Percentiles rank a stretch among this genome's conserved stretches.
Evolutionary conservation across 2,329 filamentous ascomycete species (phyloP).

Genomic region (Didymella segeticola): DNA sequence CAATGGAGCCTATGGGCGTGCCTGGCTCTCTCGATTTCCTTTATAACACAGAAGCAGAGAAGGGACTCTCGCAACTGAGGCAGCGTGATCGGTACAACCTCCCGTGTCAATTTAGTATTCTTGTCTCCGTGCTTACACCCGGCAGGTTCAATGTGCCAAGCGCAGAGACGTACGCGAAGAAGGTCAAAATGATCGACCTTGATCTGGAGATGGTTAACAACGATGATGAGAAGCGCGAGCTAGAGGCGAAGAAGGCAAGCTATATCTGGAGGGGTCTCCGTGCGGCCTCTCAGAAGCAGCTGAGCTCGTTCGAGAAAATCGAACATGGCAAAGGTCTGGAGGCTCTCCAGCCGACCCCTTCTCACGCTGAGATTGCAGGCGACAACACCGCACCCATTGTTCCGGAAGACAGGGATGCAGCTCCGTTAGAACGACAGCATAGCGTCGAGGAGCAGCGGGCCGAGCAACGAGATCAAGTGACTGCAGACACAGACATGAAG

Average conservation of each 20-base stretch:
- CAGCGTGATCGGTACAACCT: slow-evolving; percentile 59
- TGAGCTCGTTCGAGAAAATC: slow-evolving; percentile 84
- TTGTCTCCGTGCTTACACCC: slow-evolving; percentile 32
- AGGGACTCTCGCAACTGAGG: slow-evolving; percentile 73
- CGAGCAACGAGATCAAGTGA: slow-evolving; percentile 48
- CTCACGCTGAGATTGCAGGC: slow-evolving; percentile 42
- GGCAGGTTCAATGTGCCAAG: slow-evolving; percentile 72
- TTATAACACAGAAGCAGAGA: slow-evolving; percentile 66
- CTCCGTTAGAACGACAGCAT: slow-evolving; percentile 47
- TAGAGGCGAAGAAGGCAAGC: slow-evolving; percentile 77
- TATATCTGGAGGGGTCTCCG: slow-evolving; percentile 90
- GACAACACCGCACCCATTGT: slow-evolving; percentile 42
- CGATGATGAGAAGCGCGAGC: slow-evolving; percentile 65
- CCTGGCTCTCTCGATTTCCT: slow-evolving; percentile 67
- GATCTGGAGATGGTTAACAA: slow-evolving; percentile 82
- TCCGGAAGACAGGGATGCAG: slow-evolving; percentile 46
- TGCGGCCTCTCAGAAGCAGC: slow-evolving; percentile 74
- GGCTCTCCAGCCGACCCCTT: slow-evolving; percentile 52
- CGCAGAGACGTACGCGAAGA: slow-evolving; percentile 72
- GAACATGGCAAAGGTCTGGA: slow-evolving; percentile 74
- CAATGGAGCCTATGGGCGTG: slow-evolving; percentile 59
- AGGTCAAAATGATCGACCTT: slow-evolving; percentile 80
- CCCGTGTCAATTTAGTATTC: slow-evolving; percentile 22
- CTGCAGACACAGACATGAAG: slow-evolving; percentile 37
- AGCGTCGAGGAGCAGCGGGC: slow-evolving; percentile 51